Conservation (phyloP, 495 filamentous ascomycete genomes). For the Peziza echinospora region DNA sequence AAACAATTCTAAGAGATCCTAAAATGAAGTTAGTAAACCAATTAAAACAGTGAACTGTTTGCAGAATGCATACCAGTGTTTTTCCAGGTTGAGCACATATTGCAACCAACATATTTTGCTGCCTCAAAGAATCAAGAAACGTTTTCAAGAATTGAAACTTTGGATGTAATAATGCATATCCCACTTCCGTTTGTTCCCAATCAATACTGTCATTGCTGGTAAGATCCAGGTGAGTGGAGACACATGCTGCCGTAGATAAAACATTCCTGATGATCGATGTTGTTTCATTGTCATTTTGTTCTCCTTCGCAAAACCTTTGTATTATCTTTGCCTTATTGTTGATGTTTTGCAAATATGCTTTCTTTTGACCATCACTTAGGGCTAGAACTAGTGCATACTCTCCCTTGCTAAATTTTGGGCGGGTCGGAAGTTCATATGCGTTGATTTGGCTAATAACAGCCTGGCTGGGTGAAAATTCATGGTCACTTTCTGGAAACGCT, state of each 20-base stretch:
- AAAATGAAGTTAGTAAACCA: neutral
- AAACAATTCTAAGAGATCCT: slow-evolving; percentile 18
- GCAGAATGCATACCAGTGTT: slow-evolving; percentile 9
- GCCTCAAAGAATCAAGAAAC: slow-evolving; percentile 8
- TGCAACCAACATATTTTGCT: slow-evolving; percentile 11
- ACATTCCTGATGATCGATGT: slow-evolving; percentile 4
- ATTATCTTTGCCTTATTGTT: neutral
- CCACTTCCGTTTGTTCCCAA: neutral
- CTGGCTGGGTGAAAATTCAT: neutral
- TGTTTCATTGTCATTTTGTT: neutral
- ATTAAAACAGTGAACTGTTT: too few relatives aligned
- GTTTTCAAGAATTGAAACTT: slow-evolving; percentile 15
- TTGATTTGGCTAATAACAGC: neutral
- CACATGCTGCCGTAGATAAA: slow-evolving; percentile 3
- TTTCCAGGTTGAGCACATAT: slow-evolving; percentile 11
- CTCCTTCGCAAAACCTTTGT: neutral
- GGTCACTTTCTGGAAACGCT: neutral
- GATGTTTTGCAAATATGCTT: neutral
- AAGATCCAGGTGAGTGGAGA: slow-evolving; percentile 14
- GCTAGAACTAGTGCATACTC: neutral
- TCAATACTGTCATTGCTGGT: neutral
- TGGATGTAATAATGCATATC: slow-evolving; percentile 7
- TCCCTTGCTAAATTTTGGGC: neutral
- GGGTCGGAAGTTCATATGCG: neutral
- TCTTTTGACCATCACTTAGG: neutral